Percentiles rank a stretch among this genome's conserved stretches.
These are phyloP conservation scores for carrot (Daucus carota) DNA, from an alignment of 129 eudicot species.

Conservation along the genomic window DH1_v3.0 NC_030388.2:27231001-27231500, in stretches of 20 bases:
- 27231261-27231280: constrained; percentile 6
- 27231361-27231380: neutral
- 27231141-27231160: neutral
- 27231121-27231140: constrained; percentile 4
- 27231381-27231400: neutral
- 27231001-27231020: neutral
- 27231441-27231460: too few relatives aligned
- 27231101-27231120: constrained; percentile 4
- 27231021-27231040: constrained; percentile 8
- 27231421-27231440: neutral
- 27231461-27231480: neutral
- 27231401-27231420: neutral
- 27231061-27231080: neutral
- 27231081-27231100: constrained; percentile 3
- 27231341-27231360: neutral
- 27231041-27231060: constrained; percentile 10
- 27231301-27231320: neutral
- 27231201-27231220: constrained; percentile 1
- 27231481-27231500: neutral
- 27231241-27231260: neutral
- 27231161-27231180: neutral
- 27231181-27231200: neutral
- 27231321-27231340: neutral
- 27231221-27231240: constrained; percentile 2
- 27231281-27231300: constrained; percentile 1